Conservation (phyloP, 1,284 basidiomycete species). For the Filobasidium uniguttulatum region DNA sequence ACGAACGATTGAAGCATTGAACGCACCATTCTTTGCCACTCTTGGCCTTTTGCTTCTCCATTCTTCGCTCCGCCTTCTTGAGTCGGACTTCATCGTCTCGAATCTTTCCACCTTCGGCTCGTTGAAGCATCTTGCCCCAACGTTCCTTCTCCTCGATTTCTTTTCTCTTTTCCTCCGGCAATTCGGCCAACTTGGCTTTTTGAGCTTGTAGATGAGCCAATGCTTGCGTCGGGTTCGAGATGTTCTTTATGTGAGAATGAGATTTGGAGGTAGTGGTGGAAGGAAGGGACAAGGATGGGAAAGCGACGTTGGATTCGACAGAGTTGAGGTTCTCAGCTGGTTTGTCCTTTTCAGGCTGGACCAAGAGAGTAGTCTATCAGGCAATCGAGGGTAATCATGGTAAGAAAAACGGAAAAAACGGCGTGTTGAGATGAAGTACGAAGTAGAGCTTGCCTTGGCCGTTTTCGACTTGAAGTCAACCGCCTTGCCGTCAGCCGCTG, state of each 20-base stretch:
- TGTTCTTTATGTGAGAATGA: conserved; percentile 44
- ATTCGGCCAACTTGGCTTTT: conserved; percentile 53
- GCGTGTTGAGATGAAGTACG: conserved; percentile 17
- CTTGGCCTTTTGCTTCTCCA: conserved; percentile 74
- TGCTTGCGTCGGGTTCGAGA: conserved; percentile 67
- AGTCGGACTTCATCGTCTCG: conserved; percentile 64
- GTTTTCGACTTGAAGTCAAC: conserved; percentile 31
- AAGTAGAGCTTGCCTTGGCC: conserved; percentile 26
- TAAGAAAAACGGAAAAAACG: conserved; percentile 2
- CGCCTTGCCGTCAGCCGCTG: conserved; percentile 51
- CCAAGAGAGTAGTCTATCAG: conserved; percentile 55
- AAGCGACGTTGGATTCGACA: conserved; percentile 46
- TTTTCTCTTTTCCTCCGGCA: conserved; percentile 68
- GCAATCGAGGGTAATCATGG: conserved; percentile 3
- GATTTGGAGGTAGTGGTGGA: conserved; percentile 36
- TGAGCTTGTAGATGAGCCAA: conserved; percentile 60
- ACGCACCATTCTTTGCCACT: conserved; percentile 69
- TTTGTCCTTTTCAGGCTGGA: conserved; percentile 34
- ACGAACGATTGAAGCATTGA: neutral
- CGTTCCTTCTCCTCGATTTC: conserved; percentile 59
- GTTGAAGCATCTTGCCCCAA: conserved; percentile 73
- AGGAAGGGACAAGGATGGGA: conserved; percentile 47
- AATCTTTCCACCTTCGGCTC: conserved; percentile 73
- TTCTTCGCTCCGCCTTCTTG: conserved; percentile 79
- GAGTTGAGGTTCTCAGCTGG: conserved; percentile 16